Conservation (phyloP, 2,329 filamentous ascomycete genomes). For the Hymenoscyphus albidus region DNA sequence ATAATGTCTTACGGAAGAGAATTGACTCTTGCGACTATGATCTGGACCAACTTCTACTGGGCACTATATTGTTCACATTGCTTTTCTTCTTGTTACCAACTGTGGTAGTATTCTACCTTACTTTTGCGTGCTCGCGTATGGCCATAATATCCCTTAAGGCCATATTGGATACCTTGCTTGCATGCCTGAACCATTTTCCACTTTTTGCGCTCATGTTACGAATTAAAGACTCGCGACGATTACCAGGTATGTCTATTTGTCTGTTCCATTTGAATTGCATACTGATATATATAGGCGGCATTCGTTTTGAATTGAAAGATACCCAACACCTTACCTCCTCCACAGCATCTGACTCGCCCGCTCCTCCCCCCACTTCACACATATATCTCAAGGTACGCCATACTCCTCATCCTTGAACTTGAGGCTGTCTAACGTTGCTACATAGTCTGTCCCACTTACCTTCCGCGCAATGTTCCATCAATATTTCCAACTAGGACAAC, state of each 20-base stretch:
- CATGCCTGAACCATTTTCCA: slow-evolving; percentile 95
- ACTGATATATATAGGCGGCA: slow-evolving; percentile 55
- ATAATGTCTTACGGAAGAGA: slow-evolving; percentile 92
- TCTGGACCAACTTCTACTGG: slow-evolving; percentile 90
- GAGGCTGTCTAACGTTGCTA: slow-evolving; percentile 19
- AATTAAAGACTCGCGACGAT: slow-evolving; percentile 83
- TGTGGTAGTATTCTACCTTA: slow-evolving; percentile 93
- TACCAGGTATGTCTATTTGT: slow-evolving; percentile 62
- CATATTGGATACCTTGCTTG: slow-evolving; percentile 82
- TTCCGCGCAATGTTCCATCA: slow-evolving; percentile 95
- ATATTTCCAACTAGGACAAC: slow-evolving; percentile 90
- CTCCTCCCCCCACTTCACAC: slow-evolving; percentile 62
- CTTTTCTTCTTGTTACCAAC: slow-evolving; percentile 94
- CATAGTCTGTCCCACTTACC: slow-evolving; percentile 80
- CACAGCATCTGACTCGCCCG: slow-evolving; percentile 26
- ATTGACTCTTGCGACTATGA: slow-evolving; percentile 99
- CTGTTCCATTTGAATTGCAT: slow-evolving; percentile 5
- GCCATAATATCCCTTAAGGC: slow-evolving; percentile 92
- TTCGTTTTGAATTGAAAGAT: slow-evolving; percentile 86
- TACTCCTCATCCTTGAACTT: background rate
- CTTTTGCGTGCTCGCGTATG: slow-evolving; percentile 92
- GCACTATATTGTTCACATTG: slow-evolving; percentile 93
- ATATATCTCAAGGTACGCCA: slow-evolving; percentile 73
- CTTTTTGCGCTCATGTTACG: slow-evolving; percentile 95
- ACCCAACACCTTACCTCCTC: slow-evolving; percentile 51